phyloP scores from a whole-genome alignment of 345 rosid genomes.

The Moringa oleifera region DNA sequence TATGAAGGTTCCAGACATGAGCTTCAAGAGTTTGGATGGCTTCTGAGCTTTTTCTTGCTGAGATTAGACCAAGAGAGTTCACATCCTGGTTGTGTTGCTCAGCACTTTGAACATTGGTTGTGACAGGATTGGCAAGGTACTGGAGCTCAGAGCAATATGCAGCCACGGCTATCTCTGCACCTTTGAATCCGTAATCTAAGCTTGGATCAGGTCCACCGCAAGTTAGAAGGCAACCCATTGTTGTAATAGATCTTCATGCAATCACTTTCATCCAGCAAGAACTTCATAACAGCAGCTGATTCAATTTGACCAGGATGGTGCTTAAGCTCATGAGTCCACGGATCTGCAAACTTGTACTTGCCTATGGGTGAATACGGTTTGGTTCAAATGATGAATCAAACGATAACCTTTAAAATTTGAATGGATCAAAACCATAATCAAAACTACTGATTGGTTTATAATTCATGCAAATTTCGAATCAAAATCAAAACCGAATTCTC shows the following conservation, averaged over 20 bases:
- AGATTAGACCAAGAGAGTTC: slow-evolving; percentile 64
- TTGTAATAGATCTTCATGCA: slow-evolving; percentile 60
- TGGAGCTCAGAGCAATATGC: slow-evolving; percentile 77
- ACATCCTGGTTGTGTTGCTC: slow-evolving; percentile 87
- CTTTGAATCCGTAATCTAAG: slow-evolving; percentile 74
- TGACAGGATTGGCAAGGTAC: slow-evolving; percentile 66
- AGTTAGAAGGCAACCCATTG: slow-evolving; percentile 71
- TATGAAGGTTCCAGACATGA: slow-evolving; percentile 65
- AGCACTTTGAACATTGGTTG: slow-evolving; percentile 69
- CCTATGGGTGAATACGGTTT: no score
- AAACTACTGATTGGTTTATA: no score
- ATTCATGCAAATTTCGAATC: no score
- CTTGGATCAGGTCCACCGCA: slow-evolving; percentile 55
- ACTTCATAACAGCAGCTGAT: slow-evolving; percentile 79
- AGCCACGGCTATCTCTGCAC: slow-evolving; percentile 86
- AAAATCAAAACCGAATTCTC: no score
- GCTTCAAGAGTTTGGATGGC: slow-evolving; percentile 59
- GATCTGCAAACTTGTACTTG: slow-evolving; percentile 71
- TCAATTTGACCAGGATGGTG: slow-evolving; percentile 85
- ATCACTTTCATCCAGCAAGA: slow-evolving; percentile 57
- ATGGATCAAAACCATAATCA: no score
- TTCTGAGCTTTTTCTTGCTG: slow-evolving; percentile 55
- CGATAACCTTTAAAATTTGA: no score
- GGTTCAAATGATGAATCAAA: no score
- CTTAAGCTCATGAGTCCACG: slow-evolving; percentile 57